Evolutionary conservation across 164 flowering plant species (phyloP), one percentile per base, ranked within the genome.

Genomic region (Taxillus chinensis): DNA sequence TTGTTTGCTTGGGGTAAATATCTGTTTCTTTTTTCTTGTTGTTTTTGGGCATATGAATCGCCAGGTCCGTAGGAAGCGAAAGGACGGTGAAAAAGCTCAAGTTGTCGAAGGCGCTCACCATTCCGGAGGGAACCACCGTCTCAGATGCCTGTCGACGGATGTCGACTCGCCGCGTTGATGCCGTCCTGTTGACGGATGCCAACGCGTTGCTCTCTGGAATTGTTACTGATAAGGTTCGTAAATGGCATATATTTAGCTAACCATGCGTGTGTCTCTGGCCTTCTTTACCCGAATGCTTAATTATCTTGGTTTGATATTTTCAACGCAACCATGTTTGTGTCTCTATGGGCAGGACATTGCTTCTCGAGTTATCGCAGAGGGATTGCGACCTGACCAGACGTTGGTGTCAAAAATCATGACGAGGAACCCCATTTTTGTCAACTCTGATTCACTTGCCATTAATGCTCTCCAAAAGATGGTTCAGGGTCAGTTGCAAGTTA

Each of bases 381-480:
- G 86, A 45, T 68, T 93, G 75, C 78, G 87, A 63, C 95, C 96
- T 0, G 90, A 93, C 50, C 92, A 93, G 74, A 90, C 97, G 0
- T 45, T 77, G n/a, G 83, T 93, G 41, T 89, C 97, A 0, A 88
- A 90, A 71, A 69, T 93, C 17, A 93, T 90, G 99, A 90, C 99
- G 0, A 78, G 97, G 68, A 89, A 87, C 75, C 99, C 99, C 7
- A 74, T 82, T 40, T 93, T 90, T 75, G 97, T 93, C 40, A 74
- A 75, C n/a, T 79, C 99, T 0, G 99, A 93, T 74, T 70, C 99
- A 0, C 67, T 89, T 58, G 99, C 97, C 4, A 82, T 93, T 51
- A 97, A 93, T 55, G 97, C 99, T 38, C 82, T 93, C 65, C 97
- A 93, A 69, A 90, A 86, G 79, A 93, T 93, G 99, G 90, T 89